These are phyloP conservation scores for Ustilago cynodontis DNA, from an alignment of 1,284 basidiomycete species.

Conservation along the genomic window DNA sequence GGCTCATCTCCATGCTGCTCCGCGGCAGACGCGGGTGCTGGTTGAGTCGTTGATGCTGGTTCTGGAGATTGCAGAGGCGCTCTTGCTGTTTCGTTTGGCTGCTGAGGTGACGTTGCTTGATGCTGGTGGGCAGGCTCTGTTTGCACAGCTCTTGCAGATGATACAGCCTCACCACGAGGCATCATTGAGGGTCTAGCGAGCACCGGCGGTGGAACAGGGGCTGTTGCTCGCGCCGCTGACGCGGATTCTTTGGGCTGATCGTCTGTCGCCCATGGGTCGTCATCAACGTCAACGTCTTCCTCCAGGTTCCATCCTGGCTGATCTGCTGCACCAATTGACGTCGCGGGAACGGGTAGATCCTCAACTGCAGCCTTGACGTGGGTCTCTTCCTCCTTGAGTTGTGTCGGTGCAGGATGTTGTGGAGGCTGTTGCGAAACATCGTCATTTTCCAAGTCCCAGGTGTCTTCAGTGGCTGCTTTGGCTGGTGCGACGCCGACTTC, in stretches of 20 bases:
- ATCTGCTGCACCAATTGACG: neutral
- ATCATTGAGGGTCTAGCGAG: neutral
- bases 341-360: neutral
- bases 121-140: neutral
- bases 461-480: slow-evolving; percentile 4
- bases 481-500: neutral
- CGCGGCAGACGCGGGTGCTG: neutral
- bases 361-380: neutral
- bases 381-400: neutral
- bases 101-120: neutral
- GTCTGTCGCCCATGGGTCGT: slow-evolving; percentile 26
- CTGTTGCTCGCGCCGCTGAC: neutral
- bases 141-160: neutral
- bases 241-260: neutral
- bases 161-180: neutral
- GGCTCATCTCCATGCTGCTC: slow-evolving; percentile 10
- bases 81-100: neutral
- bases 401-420: too few relatives aligned
- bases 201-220: neutral
- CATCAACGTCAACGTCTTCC: neutral
- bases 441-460: slow-evolving; percentile 30
- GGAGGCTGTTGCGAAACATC: neutral
- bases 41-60: neutral
- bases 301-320: slow-evolving; percentile 28
- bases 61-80: neutral